These are phyloP conservation scores for Yamadazyma takamatsuzukensis DNA, from an alignment of 805 yeast genomes.

Conservation along the genomic window DNA sequence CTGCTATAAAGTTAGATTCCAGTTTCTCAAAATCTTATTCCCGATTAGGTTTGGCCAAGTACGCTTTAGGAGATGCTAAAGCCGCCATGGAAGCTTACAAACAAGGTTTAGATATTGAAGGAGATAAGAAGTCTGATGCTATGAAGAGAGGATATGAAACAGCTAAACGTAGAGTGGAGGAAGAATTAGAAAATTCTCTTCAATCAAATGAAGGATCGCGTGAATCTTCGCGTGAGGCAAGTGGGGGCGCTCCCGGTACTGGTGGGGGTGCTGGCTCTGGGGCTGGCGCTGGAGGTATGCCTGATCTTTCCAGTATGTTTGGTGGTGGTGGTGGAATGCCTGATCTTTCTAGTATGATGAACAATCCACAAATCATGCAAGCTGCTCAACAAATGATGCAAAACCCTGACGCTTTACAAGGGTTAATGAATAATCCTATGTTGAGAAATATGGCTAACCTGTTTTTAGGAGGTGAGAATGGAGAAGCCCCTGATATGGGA, in stretches of 20 bases:
- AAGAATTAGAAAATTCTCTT: constrained; percentile 49
- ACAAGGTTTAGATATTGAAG: constrained; percentile 83
- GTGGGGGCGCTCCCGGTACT: constrained; percentile 18
- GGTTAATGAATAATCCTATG: constrained; percentile 77
- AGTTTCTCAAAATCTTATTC: constrained; percentile 89
- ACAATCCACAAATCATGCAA: constrained; percentile 84
- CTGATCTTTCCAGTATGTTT: constrained; percentile 70
- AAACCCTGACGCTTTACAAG: constrained; percentile 71
- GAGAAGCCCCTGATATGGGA: constrained; percentile 51
- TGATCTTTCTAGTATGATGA: constrained; percentile 64
- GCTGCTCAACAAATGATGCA: constrained; percentile 49
- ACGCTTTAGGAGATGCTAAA: constrained; percentile 89
- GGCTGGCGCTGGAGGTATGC: constrained; percentile 55
- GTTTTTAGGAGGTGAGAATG: constrained; percentile 59
- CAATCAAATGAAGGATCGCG: constrained; percentile 17
- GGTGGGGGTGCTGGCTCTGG: constrained; percentile 39
- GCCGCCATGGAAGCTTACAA: constrained; percentile 89
- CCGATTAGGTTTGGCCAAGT: constrained; percentile 89
- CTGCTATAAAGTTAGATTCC: constrained; percentile 76
- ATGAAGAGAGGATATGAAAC: constrained; percentile 93
- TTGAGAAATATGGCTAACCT: constrained; percentile 79
- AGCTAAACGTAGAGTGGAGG: constrained; percentile 83
- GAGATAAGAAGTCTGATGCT: constrained; percentile 77
- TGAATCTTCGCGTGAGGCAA: constrained; percentile 17
- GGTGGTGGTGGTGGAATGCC: constrained; percentile 76